These are phyloP conservation scores for Wallacemonas sp. DNA, from an alignment of 208 protist species.

Conservation along the genomic window DNA sequence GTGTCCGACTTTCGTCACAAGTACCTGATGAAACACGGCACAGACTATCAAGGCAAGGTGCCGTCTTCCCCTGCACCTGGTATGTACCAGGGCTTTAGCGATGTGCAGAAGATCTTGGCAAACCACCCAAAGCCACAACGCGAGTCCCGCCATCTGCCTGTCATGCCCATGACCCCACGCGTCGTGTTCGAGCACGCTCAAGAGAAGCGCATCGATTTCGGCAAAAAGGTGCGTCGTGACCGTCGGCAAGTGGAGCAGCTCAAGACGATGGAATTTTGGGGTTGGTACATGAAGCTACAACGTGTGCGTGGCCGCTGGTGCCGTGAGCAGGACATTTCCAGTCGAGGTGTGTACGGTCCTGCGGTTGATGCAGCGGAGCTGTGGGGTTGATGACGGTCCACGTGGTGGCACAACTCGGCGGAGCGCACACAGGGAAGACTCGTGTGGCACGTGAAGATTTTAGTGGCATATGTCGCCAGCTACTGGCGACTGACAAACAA, in stretches of 20 bases:
- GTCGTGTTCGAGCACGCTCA: slow-evolving; percentile 85
- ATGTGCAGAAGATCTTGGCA: slow-evolving; percentile 83
- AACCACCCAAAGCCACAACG: slow-evolving; percentile 90
- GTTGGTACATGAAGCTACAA: slow-evolving; percentile 92
- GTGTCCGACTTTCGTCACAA: slow-evolving; percentile 90
- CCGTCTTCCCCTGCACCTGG: slow-evolving; percentile 82
- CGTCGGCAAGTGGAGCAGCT: slow-evolving; percentile 67
- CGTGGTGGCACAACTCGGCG: too few relatives aligned
- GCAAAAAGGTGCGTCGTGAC: slow-evolving; percentile 77
- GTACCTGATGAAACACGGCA: slow-evolving; percentile 81
- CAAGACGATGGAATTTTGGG: slow-evolving; percentile 85
- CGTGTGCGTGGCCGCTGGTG: slow-evolving; percentile 90
- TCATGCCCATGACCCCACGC: slow-evolving; percentile 90
- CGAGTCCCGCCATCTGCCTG: slow-evolving; percentile 85
- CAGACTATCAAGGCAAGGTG: slow-evolving; percentile 83
- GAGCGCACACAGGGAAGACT: too few relatives aligned
- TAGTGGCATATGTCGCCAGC: too few relatives aligned
- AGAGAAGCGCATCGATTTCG: slow-evolving; percentile 83
- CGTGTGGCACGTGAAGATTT: too few relatives aligned
- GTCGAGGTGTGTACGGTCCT: slow-evolving; percentile 87
- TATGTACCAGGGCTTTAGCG: slow-evolving; percentile 85
- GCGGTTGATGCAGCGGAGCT: slow-evolving; percentile 90
- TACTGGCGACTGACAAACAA: too few relatives aligned
- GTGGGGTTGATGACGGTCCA: slow-evolving; percentile 85
- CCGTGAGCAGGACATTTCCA: slow-evolving; percentile 84